Percentiles rank a stretch among this genome's conserved stretches.
These are phyloP conservation scores for Geranomyces variabilis DNA, from an alignment of 192 early-diverging fungal species.

Conservation along the genomic window DNA sequence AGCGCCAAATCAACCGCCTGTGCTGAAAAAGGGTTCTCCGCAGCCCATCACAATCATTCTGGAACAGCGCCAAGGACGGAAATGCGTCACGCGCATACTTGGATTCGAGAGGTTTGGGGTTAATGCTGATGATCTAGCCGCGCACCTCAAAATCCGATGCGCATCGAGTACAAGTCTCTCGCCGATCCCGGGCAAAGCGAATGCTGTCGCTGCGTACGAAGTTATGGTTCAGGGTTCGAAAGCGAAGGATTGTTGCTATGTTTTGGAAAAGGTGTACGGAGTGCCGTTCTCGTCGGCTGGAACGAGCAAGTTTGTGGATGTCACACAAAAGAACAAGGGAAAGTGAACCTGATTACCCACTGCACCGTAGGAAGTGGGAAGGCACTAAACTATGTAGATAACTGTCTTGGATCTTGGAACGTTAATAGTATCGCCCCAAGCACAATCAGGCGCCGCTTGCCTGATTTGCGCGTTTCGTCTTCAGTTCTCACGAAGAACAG, in stretches of 20 bases:
- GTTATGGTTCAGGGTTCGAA: conserved; percentile 81
- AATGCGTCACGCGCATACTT: conserved; percentile 65
- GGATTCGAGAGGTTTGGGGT: conserved; percentile 68
- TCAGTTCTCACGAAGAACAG: no score
- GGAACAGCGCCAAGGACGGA: conserved; percentile 65
- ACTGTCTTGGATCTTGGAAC: no score
- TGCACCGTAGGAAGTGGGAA: no score
- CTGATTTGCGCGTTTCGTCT: no score
- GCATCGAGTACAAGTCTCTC: conserved; percentile 66
- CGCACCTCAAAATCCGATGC: conserved; percentile 64
- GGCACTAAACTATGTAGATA: no score
- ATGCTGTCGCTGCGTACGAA: conserved; percentile 60
- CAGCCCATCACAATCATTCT: conserved; percentile 58
- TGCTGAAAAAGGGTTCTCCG: conserved; percentile 50
- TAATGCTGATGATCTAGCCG: conserved; percentile 62
- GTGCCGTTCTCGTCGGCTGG: conserved; percentile 40
- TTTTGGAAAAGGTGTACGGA: conserved; percentile 45
- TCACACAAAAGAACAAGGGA: conserved; percentile 31
- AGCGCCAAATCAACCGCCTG: conserved; percentile 49
- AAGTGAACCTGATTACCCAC: no score
- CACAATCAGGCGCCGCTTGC: no score
- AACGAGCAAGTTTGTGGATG: conserved; percentile 33
- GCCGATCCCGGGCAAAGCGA: conserved; percentile 53
- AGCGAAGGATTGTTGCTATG: conserved; percentile 58
- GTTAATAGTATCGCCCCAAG: no score